Evolutionary conservation across 2,329 filamentous ascomycete genomes (phyloP), one percentile per base, ranked within the genome.

Genomic region (Botrytis tulipae): DNA sequence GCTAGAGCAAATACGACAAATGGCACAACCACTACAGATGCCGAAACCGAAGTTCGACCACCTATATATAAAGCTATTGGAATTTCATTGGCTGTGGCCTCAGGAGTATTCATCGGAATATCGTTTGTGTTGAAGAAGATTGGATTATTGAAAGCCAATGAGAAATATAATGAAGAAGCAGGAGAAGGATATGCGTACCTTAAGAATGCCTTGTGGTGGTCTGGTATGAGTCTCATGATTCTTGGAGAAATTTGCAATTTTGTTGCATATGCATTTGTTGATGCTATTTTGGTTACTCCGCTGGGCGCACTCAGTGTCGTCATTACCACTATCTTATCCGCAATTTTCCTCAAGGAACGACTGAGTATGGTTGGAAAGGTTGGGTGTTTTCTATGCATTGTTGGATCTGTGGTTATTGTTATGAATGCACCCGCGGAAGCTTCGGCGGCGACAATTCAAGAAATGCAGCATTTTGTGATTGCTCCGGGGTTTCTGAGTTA

Each of bases 141-240:
- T 74, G 96, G 96, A 7, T 84, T 99, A 78, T 86, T 99, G 75
- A 94, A 90, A 82, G 95, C 96, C 69, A 99, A 98, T 83, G 90
- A 93, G 79, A 98, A 98, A 82, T 98, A 98, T 85, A 92, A 97
- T 75, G 94, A 98, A 83, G 93, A 93, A 77, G 95, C 96, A 0
- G 96, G 96, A 74, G 95, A 98, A 83, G 96, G 96, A 73, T 98
- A 98, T 82, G 95, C 95, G 75, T 99, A 98, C 82, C 89, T 99
- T 79, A 97, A 97, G 85, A 98, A 98, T 80, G 86, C 86, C 32
- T 97, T 89, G 85, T 99, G 96, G 96, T 99, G 96, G 96, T 83
- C 85, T 1, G 96, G 96, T 78, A 98, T 99, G 96, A 94, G 86
- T 0, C 87, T 98, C 74, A 98, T 99, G 96, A 97, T 98, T 78